Evolutionary conservation across 1,284 basidiomycete species (phyloP), one percentile per base, ranked within the genome.

Genomic region (Pseudozyma hubeiensis): DNA sequence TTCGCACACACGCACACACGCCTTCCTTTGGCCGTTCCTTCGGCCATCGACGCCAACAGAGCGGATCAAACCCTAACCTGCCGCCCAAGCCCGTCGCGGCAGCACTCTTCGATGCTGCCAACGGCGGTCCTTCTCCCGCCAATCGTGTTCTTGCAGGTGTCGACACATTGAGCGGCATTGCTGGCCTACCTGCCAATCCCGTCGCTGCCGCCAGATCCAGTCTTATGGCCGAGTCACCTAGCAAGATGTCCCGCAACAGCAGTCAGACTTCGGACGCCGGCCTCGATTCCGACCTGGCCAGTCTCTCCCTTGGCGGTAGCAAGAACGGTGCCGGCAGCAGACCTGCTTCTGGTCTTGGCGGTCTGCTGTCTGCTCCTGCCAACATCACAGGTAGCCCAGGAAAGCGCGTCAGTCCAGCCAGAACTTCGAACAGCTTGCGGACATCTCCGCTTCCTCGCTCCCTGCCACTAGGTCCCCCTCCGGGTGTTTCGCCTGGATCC

Each of bases 61-160:
- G 71, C 50, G 79, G 79, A 5, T 74, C 68, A 7, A 77, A 75
- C 46, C 77, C 79, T 7, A 73, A 63, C 37, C 48, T 81, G 13
- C 80, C 80, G 0, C 64, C 78, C 35, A 81, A 81, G 52, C 80
- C 80, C 7, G 72, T 81, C 3, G 80, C 80, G 7, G 80, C 80
- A 1, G 80, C 80, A 7, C 62, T 81, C 8, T 81, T 76, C 44
- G 80, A 81, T 57, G 80, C 80, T 13, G 78, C 80, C 16, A 78
- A 81, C 44, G 80, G 80, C 39, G 80, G 80, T 5, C 80, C 78
- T 3, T 75, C 70, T 31, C 80, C 78, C 16, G 78, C 78, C n/a
- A 68, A 75, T 44, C 78, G 72, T 30, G 72, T 75, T 1, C 57
- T 75, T 14, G 72, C 72, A 3, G 67, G 67, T 9, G 67, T 71